phyloP scores from a whole-genome alignment of 2,329 filamentous ascomycete species.

The Pseudonectria foliicola region DNA sequence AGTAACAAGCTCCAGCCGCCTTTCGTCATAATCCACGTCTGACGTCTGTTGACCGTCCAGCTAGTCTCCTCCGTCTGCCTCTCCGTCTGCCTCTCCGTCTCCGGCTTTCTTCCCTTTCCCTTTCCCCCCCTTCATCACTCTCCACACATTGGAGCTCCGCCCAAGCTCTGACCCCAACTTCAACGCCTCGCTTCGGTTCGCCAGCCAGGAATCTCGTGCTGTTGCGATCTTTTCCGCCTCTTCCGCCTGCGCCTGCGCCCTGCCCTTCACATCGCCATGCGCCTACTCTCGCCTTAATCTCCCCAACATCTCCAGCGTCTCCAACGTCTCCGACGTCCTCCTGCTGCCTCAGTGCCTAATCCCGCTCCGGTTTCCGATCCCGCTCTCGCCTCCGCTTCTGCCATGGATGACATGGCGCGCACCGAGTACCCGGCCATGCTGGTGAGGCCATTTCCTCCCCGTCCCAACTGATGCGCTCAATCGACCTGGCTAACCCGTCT shows the following conservation, averaged over 20 bases:
- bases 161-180: neutral
- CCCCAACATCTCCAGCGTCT: slow-evolving; percentile 2
- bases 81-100: too few species aligned
- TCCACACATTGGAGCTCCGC: neutral
- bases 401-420: slow-evolving; percentile 71
- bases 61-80: too few species aligned
- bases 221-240: neutral
- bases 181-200: neutral
- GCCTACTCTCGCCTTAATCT: slow-evolving; percentile 2
- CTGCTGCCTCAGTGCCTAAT: neutral
- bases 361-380: neutral
- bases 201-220: neutral
- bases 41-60: too few species aligned
- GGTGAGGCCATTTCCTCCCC: slow-evolving; percentile 51
- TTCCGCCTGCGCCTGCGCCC: slow-evolving; percentile 1
- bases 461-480: neutral
- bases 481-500: slow-evolving; percentile 11
- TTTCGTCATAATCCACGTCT: too few species aligned
- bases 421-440: slow-evolving; percentile 91
- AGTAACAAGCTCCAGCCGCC: too few species aligned
- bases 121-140: neutral
- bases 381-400: slow-evolving; percentile 26
- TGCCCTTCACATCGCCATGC: slow-evolving; percentile 8
- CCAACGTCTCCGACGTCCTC: neutral
- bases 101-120: neutral